Conservation (phyloP, 1,139 yeast species). For the Geotrichum fermentans region DNA sequence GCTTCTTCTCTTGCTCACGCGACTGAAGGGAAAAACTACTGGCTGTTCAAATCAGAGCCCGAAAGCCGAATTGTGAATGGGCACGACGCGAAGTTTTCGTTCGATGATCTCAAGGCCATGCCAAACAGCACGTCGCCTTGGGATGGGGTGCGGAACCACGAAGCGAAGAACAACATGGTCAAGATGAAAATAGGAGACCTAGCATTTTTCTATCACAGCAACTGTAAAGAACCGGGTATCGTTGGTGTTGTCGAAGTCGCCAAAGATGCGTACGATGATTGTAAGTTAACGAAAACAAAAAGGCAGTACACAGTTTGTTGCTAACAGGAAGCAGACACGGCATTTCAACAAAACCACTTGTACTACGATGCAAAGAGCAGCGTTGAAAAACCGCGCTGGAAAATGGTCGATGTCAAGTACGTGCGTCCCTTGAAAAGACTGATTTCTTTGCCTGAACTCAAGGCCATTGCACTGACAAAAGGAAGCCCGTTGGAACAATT, state of each 20-base stretch:
- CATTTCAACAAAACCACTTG: constrained; percentile 41
- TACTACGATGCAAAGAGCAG: constrained; percentile 47
- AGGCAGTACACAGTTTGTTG: no score
- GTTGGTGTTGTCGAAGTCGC: constrained; percentile 45
- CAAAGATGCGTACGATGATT: constrained; percentile 44
- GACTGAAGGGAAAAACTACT: no score
- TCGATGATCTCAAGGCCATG: constrained; percentile 41
- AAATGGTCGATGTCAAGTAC: constrained; percentile 49
- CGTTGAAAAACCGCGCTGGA: constrained; percentile 46
- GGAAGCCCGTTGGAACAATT: constrained; percentile 33
- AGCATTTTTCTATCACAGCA: constrained; percentile 51
- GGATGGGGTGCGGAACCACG: constrained; percentile 56
- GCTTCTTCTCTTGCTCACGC: not conserved
- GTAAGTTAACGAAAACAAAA: no score
- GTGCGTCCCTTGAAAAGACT: constrained; percentile 42
- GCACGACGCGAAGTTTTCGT: constrained; percentile 46
- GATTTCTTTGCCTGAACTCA: constrained; percentile 40
- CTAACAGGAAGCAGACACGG: constrained; percentile 26
- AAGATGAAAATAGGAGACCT: constrained; percentile 45
- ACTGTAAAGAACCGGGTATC: constrained; percentile 53
- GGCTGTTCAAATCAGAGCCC: constrained; percentile 56
- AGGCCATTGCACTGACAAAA: constrained; percentile 26
- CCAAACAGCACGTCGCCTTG: constrained; percentile 44
- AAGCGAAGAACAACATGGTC: constrained; percentile 48
- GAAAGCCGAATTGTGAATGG: constrained; percentile 46